A percentile compares a stretch with the other conserved stretches of the same genome.
Conservation (phyloP, 441 rosid genomes). For the Sinapis alba region DNA sequence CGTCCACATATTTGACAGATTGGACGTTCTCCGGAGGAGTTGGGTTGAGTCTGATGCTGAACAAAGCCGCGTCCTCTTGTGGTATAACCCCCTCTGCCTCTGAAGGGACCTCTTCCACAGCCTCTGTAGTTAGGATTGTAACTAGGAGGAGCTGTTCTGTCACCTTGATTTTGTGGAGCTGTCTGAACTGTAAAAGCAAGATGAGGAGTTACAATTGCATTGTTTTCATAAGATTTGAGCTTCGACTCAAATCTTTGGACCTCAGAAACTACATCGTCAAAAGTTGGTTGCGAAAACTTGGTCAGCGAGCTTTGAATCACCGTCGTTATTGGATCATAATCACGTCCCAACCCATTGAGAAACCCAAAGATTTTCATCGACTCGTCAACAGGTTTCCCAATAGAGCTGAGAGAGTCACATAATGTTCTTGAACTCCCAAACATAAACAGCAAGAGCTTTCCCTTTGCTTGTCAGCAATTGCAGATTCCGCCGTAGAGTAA, state of each 20-base stretch:
- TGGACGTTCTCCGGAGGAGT: background rate
- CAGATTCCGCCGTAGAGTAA: background rate
- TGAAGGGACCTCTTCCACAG: background rate
- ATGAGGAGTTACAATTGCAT: background rate
- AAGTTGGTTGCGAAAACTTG: background rate
- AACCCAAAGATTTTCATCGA: background rate
- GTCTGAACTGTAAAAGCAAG: background rate
- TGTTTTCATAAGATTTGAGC: background rate
- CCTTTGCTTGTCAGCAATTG: background rate
- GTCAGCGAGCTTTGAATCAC: background rate
- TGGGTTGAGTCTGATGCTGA: background rate
- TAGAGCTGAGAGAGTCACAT: background rate
- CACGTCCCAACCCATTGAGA: background rate
- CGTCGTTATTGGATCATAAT: background rate
- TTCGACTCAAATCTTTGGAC: background rate
- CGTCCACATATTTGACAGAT: background rate
- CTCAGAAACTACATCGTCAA: background rate
- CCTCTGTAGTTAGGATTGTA: background rate
- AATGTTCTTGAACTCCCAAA: background rate
- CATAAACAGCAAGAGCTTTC: background rate
- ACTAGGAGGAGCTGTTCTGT: fast-evolving
- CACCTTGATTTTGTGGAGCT: background rate
- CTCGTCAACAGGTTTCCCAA: background rate
- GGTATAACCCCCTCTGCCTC: background rate
- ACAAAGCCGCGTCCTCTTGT: background rate